Evolutionary conservation across 169 alveolate species (phyloP).

Genomic region (Eimeria maxima): DNA sequence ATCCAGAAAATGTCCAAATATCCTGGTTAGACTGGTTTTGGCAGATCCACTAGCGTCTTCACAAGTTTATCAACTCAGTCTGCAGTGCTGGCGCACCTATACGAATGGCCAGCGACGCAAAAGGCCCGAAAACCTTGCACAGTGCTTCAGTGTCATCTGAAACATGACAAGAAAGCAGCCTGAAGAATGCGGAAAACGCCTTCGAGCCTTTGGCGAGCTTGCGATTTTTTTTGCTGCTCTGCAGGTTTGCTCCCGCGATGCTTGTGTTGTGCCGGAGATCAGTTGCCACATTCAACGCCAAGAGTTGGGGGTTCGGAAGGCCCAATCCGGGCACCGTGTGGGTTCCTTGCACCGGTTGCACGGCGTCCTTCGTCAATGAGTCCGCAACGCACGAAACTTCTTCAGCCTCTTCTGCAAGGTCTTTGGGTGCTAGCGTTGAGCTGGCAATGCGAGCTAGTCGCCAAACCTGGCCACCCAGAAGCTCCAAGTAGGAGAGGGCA

Average conservation of each 20-base stretch:
- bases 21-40: background rate
- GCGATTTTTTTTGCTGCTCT: conserved; percentile 58
- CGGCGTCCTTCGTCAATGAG: conserved; percentile 21
- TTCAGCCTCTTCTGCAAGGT: conserved; percentile 29
- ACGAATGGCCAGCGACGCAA: conserved; percentile 63
- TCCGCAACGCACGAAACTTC: conserved; percentile 25
- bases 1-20: background rate
- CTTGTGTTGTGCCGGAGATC: conserved; percentile 61
- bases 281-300: conserved; percentile 59
- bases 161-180: conserved; percentile 36
- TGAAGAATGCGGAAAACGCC: conserved; percentile 49
- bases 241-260: conserved; percentile 54
- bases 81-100: conserved; percentile 14
- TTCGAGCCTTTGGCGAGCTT: conserved; percentile 13
- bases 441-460: conserved; percentile 26
- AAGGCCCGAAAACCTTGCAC: conserved; percentile 33
- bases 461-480: conserved; percentile 50
- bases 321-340: background rate
- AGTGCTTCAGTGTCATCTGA: conserved; percentile 32
- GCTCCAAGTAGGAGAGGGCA: conserved; percentile 55
- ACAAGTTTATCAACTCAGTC: background rate
- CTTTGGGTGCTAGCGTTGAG: background rate
- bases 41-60: background rate
- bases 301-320: conserved; percentile 42
- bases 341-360: background rate